Base-by-base conservation (phyloP, 805 yeast species). In the Candida maltosa region DNA sequence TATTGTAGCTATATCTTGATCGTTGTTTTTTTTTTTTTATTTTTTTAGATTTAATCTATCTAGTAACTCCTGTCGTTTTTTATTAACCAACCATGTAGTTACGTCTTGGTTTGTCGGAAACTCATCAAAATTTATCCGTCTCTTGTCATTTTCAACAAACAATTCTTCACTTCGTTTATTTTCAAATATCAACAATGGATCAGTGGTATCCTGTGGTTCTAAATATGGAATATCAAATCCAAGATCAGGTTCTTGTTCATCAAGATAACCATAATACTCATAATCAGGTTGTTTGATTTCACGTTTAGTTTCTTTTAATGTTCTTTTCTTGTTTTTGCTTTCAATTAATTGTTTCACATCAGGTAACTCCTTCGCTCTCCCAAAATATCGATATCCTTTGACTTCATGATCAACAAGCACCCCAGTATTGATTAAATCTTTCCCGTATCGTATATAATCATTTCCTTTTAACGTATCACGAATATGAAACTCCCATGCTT, bases 401-500 rank as follows among this genome's bases (percentile, higher is more conserved):
- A 74, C 52, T 12, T 47, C 41, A n/a, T n/a, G n/a, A n/a, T n/a
- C n/a, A n/a, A n/a, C n/a, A n/a, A n/a, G n/a, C 5, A 44, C 24
- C 6, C 62, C 61, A 17, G 42, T 18, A 10, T 37, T 37, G 6
- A 35, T 34, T 29, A 56, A 35, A 26, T 51, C 48, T 16, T 51
- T 46, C 14, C 56, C 57, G 37, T 46, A 47, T 29, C 43, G 55
- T 14, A 75, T 50, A 49, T 79, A 78, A 52, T 84, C 82, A 2
- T 85, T 79, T 0, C 96, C 95, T 1, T 91, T 91, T 1, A 87
- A 60, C n/a, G n/a, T n/a, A 7, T 75, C 69, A 35, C 68, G 67
- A 28, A 88, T 80, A 38, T 79, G 83, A 41, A 78, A 62, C 43
- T 88, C 96, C 95, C 95, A 89, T 1, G 82, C 76, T 26, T 73